Conservation (phyloP, 805 yeast genomes). For the Saturnispora zaruensis region DNA sequence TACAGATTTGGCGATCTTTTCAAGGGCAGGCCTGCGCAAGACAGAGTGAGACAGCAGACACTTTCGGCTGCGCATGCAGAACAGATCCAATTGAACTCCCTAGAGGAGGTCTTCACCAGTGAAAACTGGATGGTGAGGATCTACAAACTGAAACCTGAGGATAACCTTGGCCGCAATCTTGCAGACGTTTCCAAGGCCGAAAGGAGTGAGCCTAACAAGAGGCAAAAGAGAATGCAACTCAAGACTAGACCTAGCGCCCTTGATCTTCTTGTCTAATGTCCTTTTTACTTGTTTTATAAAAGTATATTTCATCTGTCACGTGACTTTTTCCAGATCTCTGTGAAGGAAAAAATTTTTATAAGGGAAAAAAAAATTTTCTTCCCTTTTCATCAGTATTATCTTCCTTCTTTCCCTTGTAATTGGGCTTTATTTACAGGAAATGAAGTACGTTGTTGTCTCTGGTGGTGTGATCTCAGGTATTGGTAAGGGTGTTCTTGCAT, state of each 20-base stretch:
- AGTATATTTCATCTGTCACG: neutral
- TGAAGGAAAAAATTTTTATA: neutral
- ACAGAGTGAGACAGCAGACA: slow-evolving; percentile 82
- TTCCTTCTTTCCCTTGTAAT: slow-evolving; percentile 15
- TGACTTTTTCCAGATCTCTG: neutral
- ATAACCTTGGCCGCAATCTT: slow-evolving; percentile 76
- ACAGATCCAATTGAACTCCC: slow-evolving; percentile 54
- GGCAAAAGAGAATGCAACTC: slow-evolving; percentile 21
- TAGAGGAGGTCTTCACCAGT: slow-evolving; percentile 91
- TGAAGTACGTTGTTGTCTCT: slow-evolving; percentile 99
- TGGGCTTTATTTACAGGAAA: slow-evolving; percentile 25
- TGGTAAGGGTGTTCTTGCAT: slow-evolving; percentile 97
- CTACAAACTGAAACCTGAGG: slow-evolving; percentile 83
- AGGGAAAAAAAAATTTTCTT: neutral
- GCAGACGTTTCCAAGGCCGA: slow-evolving; percentile 49
- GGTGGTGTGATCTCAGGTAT: slow-evolving; percentile 99
- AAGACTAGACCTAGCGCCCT: slow-evolving; percentile 24
- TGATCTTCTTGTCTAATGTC: slow-evolving; percentile 16
- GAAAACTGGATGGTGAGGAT: slow-evolving; percentile 96
- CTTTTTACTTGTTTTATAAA: neutral
- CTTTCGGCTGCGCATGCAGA: slow-evolving; percentile 24
- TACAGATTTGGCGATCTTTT: slow-evolving; percentile 73
- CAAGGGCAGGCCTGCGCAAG: slow-evolving; percentile 54
- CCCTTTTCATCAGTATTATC: neutral
- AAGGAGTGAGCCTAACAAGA: slow-evolving; percentile 22